Conservation (phyloP, 257 asterid species). For the Salvia rosmarinus region DNA sequence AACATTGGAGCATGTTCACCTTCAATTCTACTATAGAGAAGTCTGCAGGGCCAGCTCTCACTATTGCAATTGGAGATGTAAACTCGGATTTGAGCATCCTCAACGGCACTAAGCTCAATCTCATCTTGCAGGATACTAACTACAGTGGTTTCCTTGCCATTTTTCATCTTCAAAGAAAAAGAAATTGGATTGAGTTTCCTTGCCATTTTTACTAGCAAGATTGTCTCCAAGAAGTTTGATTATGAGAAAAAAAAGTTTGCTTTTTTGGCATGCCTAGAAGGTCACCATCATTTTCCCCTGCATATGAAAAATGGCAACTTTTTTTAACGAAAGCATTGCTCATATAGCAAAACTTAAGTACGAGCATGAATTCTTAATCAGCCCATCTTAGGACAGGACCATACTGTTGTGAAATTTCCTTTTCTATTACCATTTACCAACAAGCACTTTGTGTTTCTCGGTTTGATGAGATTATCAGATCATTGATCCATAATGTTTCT, state of each 20-base stretch:
- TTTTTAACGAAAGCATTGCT: background rate
- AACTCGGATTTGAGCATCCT: slow-evolving; percentile 65
- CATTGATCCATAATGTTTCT: too few species aligned
- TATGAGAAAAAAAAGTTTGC: background rate
- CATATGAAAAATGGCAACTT: background rate
- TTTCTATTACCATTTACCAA: too few species aligned
- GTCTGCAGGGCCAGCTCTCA: slow-evolving; percentile 74
- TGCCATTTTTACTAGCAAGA: background rate
- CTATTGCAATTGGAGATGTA: slow-evolving; percentile 77
- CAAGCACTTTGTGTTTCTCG: too few species aligned
- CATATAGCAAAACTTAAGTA: background rate
- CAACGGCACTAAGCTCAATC: slow-evolving; percentile 56
- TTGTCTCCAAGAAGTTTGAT: background rate
- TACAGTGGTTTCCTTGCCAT: slow-evolving; percentile 91
- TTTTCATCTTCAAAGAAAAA: too few species aligned
- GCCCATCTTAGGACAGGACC: background rate
- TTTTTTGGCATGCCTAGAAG: background rate
- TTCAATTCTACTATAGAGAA: slow-evolving; percentile 72
- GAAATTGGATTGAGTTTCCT: background rate
- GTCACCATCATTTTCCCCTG: background rate
- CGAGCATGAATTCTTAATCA: background rate
- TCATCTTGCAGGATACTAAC: slow-evolving; percentile 76
- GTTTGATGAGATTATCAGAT: too few species aligned
- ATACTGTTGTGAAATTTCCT: background rate
- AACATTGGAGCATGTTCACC: slow-evolving; percentile 84